These are phyloP conservation scores for Cercophora sp. DNA, from an alignment of 495 filamentous ascomycete genomes.

Conservation along the genomic window DNA sequence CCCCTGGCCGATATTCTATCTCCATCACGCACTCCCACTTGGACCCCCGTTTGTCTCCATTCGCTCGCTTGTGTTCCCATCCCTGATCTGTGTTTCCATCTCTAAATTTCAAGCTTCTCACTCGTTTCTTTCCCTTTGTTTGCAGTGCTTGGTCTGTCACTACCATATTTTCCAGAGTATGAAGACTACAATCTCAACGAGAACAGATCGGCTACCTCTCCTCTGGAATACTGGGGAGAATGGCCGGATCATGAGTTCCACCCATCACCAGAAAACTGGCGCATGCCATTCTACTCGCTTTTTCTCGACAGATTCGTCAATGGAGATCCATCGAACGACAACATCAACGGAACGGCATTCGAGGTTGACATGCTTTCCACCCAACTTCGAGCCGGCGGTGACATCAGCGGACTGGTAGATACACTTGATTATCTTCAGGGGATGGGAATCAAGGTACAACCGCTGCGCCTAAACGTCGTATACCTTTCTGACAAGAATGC, in stretches of 20 bases:
- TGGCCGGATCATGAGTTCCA: conserved; percentile 53
- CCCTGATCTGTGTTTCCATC: background rate
- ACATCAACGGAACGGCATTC: conserved; percentile 62
- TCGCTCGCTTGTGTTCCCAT: background rate
- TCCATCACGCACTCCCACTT: too few species aligned
- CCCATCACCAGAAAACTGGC: conserved; percentile 63
- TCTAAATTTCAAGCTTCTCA: background rate
- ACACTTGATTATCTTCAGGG: conserved; percentile 71
- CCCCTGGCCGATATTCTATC: too few species aligned
- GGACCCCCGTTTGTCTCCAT: background rate
- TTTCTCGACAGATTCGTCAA: conserved; percentile 67
- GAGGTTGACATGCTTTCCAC: conserved; percentile 63
- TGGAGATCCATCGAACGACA: conserved; percentile 65
- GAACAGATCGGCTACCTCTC: conserved; percentile 53
- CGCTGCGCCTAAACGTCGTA: too few species aligned
- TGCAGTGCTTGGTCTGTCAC: background rate
- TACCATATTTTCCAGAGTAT: background rate
- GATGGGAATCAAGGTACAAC: conserved; percentile 60
- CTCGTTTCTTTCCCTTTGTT: background rate
- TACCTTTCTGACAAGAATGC: too few species aligned
- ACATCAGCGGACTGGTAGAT: conserved; percentile 58
- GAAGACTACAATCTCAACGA: conserved; percentile 56
- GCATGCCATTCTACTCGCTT: conserved; percentile 65
- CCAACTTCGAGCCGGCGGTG: conserved; percentile 67
- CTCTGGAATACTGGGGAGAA: conserved; percentile 58